Conservation (phyloP, 176 grass and related monocot genomes). For the Alopecurus myosuroides region DNA sequence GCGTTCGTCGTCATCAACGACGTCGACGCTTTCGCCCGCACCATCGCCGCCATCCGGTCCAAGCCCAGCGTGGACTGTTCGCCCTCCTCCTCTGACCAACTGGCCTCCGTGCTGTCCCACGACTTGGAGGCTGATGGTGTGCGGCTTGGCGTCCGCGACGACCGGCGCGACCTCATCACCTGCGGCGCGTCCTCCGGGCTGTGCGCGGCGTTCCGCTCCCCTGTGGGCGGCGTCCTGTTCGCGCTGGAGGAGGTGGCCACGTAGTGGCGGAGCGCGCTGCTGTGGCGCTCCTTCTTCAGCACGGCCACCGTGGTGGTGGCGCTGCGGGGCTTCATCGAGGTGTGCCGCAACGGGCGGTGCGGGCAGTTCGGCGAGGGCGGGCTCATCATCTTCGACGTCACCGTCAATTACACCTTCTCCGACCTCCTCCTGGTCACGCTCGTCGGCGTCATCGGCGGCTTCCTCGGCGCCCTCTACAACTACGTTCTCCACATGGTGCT, state of each 20-base stretch:
- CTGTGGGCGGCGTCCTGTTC: constrained; percentile 91
- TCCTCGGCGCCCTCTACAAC: constrained; percentile 74
- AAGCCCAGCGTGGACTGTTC: constrained; percentile 23
- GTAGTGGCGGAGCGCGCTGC: constrained; percentile 89
- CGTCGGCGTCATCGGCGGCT: constrained; percentile 66
- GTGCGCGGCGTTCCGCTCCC: constrained; percentile 81
- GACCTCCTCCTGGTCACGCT: constrained; percentile 73
- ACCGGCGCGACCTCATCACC: constrained; percentile 90
- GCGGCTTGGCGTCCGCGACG: too few species aligned
- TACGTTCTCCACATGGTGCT: constrained; percentile 79
- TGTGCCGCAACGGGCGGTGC: constrained; percentile 67
- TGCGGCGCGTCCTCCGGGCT: constrained; percentile 77
- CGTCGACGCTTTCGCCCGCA: constrained; percentile 72
- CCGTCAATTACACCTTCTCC: constrained; percentile 52
- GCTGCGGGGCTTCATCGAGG: constrained; percentile 94
- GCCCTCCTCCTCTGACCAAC: constrained; percentile 9
- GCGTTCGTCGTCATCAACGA: constrained; percentile 45
- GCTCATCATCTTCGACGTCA: constrained; percentile 90
- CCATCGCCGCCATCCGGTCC: constrained; percentile 64
- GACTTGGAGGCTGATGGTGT: too few species aligned
- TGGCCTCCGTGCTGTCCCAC: constrained; percentile 72
- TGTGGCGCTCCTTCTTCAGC: constrained; percentile 94
- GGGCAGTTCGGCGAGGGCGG: constrained; percentile 87
- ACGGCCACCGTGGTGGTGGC: constrained; percentile 87
- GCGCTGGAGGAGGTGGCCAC: constrained; percentile 89